Evolutionary conservation across 768 basidiomycete genomes (phyloP), one percentile per base, ranked within the genome.

Genomic region (Amanita subjunquillea): DNA sequence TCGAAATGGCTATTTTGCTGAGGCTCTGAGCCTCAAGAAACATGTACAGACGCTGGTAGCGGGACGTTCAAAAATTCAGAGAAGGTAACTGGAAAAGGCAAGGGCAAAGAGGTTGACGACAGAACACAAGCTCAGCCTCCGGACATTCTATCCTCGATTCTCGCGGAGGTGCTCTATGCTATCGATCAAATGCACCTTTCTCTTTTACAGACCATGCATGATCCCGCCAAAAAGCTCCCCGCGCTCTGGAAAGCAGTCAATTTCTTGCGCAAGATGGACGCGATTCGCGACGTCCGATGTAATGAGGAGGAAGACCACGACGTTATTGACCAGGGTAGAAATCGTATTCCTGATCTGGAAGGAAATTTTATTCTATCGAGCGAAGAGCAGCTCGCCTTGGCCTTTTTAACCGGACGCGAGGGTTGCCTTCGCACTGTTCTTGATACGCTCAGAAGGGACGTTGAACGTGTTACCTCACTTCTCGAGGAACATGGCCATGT

Each of bases 1-100:
- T 12, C 79, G 92, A 37, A 92, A 91, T 60, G 91, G 91, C 6
- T 87, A 89, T 67, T 97, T 93, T 69, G 76, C 83, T 50, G 96
- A 98, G 63, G 94, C 93, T 0, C 77, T 98, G 53, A 86, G 91
- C 25, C 77, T 98, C 37, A 78, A 87, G 4, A 71, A 78, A 23
- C 92, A 95, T 65, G 83, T 85, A 0, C 69, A 72, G 39, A 63
- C 75, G 13, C 68, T 85, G 54, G 73, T 69, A 34, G 61, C 62
- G 50, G 72, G 69, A 41, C 44, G 46, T 27, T 36, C 38, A 27
- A 37, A 46, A 36, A 43, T 12, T 25, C 39, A 9, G 32, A 23
- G 17, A 51, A 22, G 10, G 73, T 66, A 54, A 67, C 67, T 51
- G 68, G 68, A 60, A 66, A 70, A 59, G 69, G 64, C 43, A 62